Conservation (phyloP, 2,329 filamentous ascomycete genomes). For the Fusarium proliferatum region DNA sequence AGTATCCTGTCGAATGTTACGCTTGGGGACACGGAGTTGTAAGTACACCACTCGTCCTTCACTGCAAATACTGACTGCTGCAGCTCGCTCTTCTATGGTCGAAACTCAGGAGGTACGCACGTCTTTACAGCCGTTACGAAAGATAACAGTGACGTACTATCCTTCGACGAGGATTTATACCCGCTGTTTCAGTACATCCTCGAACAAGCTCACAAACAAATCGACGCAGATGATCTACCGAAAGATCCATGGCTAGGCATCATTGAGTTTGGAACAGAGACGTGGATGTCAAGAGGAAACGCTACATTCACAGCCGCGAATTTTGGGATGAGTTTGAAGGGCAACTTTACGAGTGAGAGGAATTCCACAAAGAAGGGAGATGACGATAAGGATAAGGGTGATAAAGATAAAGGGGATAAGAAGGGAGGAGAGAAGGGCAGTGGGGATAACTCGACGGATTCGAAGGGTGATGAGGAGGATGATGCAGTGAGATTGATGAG, state of each 20-base stretch:
- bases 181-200: slow-evolving; percentile 42
- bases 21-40: slow-evolving; percentile 41
- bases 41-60: rapidly evolving
- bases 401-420: not conserved
- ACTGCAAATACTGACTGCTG: not conserved
- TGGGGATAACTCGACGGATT: not conserved
- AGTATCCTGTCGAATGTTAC: slow-evolving; percentile 37
- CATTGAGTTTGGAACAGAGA: slow-evolving; percentile 42
- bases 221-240: slow-evolving; percentile 31
- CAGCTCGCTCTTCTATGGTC: slow-evolving; percentile 41
- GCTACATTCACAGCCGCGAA: slow-evolving; percentile 43
- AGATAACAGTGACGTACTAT: slow-evolving; percentile 32
- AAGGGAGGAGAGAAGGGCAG: not conserved
- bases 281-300: slow-evolving; percentile 40
- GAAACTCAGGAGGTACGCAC: slow-evolving; percentile 39
- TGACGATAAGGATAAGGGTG: not conserved
- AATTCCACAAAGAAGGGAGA: not conserved
- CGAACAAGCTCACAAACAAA: slow-evolving; percentile 25
- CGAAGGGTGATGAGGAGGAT: slow-evolving; percentile 29
- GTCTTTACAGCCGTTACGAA: slow-evolving; percentile 40
- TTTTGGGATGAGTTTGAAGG: slow-evolving; percentile 37
- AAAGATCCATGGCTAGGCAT: slow-evolving; percentile 38
- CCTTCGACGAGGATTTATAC: slow-evolving; percentile 41
- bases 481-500: not conserved
- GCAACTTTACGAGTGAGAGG: not conserved